Evolutionary conservation across 441 rosid genomes (phyloP).

Genomic region (Biscutella laevigata): DNA sequence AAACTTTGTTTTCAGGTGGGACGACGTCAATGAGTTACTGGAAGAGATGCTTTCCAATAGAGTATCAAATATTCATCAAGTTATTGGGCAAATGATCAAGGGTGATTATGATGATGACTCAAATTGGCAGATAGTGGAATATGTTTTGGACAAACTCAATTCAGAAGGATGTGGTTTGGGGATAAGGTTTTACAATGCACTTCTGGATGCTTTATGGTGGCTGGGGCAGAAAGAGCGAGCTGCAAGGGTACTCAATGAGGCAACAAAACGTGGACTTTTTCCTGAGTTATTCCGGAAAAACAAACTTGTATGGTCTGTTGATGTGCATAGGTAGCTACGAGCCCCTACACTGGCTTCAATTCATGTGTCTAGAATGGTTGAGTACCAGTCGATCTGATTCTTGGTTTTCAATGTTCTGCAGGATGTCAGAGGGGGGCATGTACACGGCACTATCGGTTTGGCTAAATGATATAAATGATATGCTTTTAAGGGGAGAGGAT

Average conservation of each 20-base stretch:
- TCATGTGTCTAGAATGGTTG: slow-evolving; percentile 2
- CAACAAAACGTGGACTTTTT: slow-evolving; percentile 73
- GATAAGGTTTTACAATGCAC: slow-evolving; percentile 81
- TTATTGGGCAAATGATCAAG: slow-evolving; percentile 84
- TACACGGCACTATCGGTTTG: slow-evolving; percentile 70
- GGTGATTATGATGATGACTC: slow-evolving; percentile 79
- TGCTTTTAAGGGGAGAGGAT: slow-evolving; percentile 49
- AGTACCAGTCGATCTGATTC: slow-evolving; percentile 8
- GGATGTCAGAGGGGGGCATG: slow-evolving; percentile 91
- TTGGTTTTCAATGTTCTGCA: slow-evolving; percentile 31
- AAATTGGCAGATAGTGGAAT: slow-evolving; percentile 94
- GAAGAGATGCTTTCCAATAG: slow-evolving; percentile 73
- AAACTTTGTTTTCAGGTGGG: slow-evolving; percentile 49
- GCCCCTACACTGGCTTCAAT: not conserved
- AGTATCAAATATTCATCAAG: slow-evolving; percentile 77
- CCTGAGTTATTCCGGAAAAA: slow-evolving; percentile 81
- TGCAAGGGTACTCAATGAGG: slow-evolving; percentile 73
- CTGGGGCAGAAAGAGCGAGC: slow-evolving; percentile 84
- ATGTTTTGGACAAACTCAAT: slow-evolving; percentile 72
- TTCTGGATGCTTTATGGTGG: slow-evolving; percentile 96
- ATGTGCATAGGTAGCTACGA: slow-evolving; percentile 63
- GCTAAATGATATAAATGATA: slow-evolving; percentile 53
- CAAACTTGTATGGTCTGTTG: slow-evolving; percentile 83
- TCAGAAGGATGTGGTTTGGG: slow-evolving; percentile 88
- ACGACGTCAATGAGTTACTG: slow-evolving; percentile 59